Percentiles rank a stretch among this genome's conserved stretches.
Conservation (phyloP, 768 basidiomycete genomes). For the Lentinula raphanica region DNA sequence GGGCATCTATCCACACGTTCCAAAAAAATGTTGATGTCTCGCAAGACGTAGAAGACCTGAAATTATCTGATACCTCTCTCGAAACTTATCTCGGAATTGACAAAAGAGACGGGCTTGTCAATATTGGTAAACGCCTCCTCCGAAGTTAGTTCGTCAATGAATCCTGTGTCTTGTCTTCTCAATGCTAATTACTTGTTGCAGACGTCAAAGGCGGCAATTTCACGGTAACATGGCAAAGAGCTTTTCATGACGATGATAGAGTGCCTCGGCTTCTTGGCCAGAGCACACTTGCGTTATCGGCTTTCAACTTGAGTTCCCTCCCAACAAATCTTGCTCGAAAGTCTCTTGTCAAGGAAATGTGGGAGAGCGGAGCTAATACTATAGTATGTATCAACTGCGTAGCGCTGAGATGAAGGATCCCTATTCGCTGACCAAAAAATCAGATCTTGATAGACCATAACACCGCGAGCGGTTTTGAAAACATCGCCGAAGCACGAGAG, state of each 20-base stretch:
- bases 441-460: constrained; percentile 87
- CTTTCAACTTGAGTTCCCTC: constrained; percentile 80
- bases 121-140: constrained; percentile 62
- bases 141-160: constrained; percentile 39
- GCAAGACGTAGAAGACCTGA: constrained; percentile 26
- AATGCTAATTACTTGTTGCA: constrained; percentile 19
- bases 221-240: constrained; percentile 49
- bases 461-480: constrained; percentile 67
- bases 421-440: constrained; percentile 2
- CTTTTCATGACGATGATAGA: constrained; percentile 44
- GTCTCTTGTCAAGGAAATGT: constrained; percentile 75
- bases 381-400: constrained; percentile 46
- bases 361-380: constrained; percentile 84
- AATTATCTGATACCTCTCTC: constrained; percentile 46
- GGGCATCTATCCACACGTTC: constrained; percentile 42
- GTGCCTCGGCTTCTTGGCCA: constrained; percentile 37
- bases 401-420: neutral
- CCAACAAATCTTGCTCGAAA: constrained; percentile 56
- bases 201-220: constrained; percentile 44
- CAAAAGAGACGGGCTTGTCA: constrained; percentile 63
- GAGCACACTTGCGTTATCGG: constrained; percentile 68
- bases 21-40: constrained; percentile 29
- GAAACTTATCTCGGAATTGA: constrained; percentile 71
- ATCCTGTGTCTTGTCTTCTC: constrained; percentile 3
- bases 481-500: constrained; percentile 73